A percentile compares a stretch with the other conserved stretches of the same genome.
Evolutionary conservation across 306 rosid species (phyloP).

Genomic region (Quercus mongolica): DNA sequence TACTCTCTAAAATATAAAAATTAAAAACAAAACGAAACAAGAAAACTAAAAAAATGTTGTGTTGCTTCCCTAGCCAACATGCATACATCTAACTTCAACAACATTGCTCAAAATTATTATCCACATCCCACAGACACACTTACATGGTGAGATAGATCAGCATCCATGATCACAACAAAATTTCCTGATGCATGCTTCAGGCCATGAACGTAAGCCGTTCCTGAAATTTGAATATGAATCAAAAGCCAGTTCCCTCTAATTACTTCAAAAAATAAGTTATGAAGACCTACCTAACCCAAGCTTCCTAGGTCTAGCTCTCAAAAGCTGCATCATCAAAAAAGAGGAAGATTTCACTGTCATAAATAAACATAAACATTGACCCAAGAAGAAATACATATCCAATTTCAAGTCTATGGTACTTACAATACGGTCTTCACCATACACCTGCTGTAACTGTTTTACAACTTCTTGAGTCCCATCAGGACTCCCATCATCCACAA

Average conservation of each 20-base stretch:
- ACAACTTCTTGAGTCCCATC: constrained; percentile 93
- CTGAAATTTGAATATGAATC: constrained; percentile 46
- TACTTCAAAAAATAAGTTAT: neutral
- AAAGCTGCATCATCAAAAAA: constrained; percentile 46
- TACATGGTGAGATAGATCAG: constrained; percentile 92
- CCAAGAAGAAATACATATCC: neutral
- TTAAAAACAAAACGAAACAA: no score
- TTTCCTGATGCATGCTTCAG: constrained; percentile 92
- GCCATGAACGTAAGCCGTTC: constrained; percentile 93
- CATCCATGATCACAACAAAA: constrained; percentile 96
- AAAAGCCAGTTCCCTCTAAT: constrained; percentile 13
- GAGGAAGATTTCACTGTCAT: neutral
- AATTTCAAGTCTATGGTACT: constrained; percentile 22
- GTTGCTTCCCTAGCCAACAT: neutral
- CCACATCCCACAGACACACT: constrained; percentile 23
- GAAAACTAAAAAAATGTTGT: no score
- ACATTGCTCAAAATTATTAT: constrained; percentile 14
- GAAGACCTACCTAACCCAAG: constrained; percentile 74
- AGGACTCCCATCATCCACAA: constrained; percentile 97
- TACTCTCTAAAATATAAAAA: neutral
- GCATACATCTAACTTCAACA: neutral
- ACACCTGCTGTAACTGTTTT: constrained; percentile 75
- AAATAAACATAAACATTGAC: neutral
- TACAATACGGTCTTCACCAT: constrained; percentile 89
- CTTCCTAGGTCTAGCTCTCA: constrained; percentile 88